Conservation (phyloP, 257 asterid genomes). For the Scutellaria baicalensis region DNA sequence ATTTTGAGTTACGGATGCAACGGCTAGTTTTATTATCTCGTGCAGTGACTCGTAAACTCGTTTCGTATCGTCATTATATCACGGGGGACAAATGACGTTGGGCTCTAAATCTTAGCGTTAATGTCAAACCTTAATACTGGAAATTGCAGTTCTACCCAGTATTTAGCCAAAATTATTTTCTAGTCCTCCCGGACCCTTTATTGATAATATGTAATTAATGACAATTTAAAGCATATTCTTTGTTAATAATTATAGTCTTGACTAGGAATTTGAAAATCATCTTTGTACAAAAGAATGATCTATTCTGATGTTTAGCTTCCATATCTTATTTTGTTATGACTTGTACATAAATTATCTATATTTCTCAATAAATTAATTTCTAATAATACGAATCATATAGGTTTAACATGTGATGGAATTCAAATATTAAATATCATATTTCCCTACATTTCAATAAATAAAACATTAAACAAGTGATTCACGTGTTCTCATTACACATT, state of each 20-base stretch:
- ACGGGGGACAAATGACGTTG: constrained; percentile 8
- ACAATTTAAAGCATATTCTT: not conserved
- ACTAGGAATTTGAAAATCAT: too few relatives aligned
- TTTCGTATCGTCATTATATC: not conserved
- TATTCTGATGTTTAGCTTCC: too few relatives aligned
- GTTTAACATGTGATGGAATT: too few relatives aligned
- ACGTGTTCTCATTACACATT: too few relatives aligned
- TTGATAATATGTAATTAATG: not conserved
- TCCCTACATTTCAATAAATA: too few relatives aligned
- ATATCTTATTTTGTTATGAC: too few relatives aligned
- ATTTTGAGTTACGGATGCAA: constrained; percentile 10
- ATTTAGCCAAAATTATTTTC: not conserved
- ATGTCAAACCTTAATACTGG: not conserved
- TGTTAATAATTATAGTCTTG: not conserved
- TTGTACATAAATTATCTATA: too few relatives aligned
- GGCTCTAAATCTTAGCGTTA: not conserved
- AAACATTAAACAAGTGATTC: too few relatives aligned
- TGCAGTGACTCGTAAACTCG: not conserved
- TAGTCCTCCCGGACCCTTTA: not conserved
- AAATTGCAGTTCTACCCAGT: not conserved
- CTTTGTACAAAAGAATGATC: too few relatives aligned
- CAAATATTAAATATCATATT: too few relatives aligned
- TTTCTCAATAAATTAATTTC: too few relatives aligned
- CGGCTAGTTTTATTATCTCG: constrained; percentile 14
- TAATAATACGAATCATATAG: too few relatives aligned